Evolutionary conservation across 73 alveolate species (phyloP), one percentile per base, ranked within the genome.

Genomic region (Paraurostyla sp.): DNA sequence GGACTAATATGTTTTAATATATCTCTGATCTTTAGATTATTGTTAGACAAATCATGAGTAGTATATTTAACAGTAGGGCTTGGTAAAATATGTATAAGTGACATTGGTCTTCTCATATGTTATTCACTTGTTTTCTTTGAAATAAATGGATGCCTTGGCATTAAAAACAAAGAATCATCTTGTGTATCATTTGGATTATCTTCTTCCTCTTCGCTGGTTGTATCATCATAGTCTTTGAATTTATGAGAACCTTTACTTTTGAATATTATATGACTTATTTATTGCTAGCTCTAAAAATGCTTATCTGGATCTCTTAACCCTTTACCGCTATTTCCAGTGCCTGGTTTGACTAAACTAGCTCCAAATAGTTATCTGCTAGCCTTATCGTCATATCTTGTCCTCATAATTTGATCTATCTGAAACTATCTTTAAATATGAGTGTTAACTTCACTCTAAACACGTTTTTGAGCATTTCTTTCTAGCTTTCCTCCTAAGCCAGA

Each of bases 361-460:
- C 82, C 82, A 38, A 65, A 65, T 13, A 36, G 7, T 3, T 38
- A 40, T 22, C 41, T 65, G 13, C 41, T 36, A 6, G 82, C 32
- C 38, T 65, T 65, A 38, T 38, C 82, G 41, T 65, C 82, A 4
- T 13, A 22, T 22, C 82, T 3, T 13, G 38, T 15, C 42, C 38
- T 25, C 82, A 65, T 65, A 6, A 65, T 40, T 38, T 65, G 25
- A 22, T 65, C 82, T 32, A 65, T 65, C 25, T 38, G 7, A 18
- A 38, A 65, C 42, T 65, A 22, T 38, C 82, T 32, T 35, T 65
- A 65, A 33, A 65, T 58, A 65, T 65, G 82, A 22, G 56, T 65
- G 13, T 65, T 32, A 0, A 65, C 82, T 22, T 65, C 82, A 38
- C 50, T 38, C 58, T 38, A 4, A 9, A 65, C 82, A 15, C 42